Conservation (phyloP, 1,284 basidiomycete species). For the Sanghuangporus sanghuang region DNA sequence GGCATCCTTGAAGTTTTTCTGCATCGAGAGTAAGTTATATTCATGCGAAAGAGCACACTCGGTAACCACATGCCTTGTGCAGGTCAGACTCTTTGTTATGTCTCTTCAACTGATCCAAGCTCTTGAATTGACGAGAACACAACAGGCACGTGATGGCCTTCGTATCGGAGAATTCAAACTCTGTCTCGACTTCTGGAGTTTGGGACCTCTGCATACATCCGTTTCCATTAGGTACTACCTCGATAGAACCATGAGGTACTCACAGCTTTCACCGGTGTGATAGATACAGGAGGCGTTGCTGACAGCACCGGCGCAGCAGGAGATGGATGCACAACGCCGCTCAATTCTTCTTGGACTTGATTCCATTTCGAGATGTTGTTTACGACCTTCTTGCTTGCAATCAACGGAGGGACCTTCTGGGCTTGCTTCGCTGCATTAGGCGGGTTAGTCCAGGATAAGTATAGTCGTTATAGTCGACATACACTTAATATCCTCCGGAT, state of each 20-base stretch:
- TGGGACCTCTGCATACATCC: conserved; percentile 22
- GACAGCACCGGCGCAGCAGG: not conserved
- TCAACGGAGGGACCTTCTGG: conserved; percentile 78
- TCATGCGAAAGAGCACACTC: not conserved
- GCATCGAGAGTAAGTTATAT: conserved; percentile 21
- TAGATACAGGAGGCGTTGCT: not conserved
- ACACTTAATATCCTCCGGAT: conserved; percentile 29
- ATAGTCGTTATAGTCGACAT: not conserved
- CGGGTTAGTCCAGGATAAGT: conserved; percentile 24
- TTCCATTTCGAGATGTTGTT: conserved; percentile 95
- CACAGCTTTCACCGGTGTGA: not conserved
- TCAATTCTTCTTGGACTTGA: conserved; percentile 83
- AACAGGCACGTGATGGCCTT: conserved; percentile 76
- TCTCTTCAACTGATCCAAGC: conserved; percentile 73
- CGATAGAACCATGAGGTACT: not conserved
- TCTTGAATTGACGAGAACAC: conserved; percentile 89
- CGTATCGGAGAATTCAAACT: conserved; percentile 76
- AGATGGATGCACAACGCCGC: conserved; percentile 28
- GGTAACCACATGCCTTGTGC: conserved; percentile 62
- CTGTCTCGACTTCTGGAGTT: conserved; percentile 40
- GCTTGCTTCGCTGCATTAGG: conserved; percentile 45
- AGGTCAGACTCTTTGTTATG: conserved; percentile 89
- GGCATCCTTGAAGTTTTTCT: conserved; percentile 80
- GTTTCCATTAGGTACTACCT: conserved; percentile 16
- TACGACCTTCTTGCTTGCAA: conserved; percentile 85